Percentiles rank a stretch among this genome's conserved stretches.
Evolutionary conservation across 805 yeast species (phyloP).

Genomic region (Hanseniaspora jakobsenii): DNA sequence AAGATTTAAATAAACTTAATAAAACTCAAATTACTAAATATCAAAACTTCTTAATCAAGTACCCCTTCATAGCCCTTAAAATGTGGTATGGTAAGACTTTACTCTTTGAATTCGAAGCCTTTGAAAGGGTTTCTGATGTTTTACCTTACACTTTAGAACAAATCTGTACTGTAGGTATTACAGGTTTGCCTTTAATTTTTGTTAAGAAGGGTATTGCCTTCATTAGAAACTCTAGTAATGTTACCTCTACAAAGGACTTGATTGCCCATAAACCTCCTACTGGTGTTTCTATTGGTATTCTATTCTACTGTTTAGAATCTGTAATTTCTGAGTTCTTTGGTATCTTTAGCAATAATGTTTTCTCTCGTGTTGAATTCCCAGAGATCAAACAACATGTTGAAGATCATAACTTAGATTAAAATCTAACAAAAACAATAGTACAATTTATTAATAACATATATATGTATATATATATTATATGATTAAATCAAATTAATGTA

Average conservation of each 20-base stretch:
- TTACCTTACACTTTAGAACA: constrained; percentile 26
- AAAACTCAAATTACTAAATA: constrained; percentile 18
- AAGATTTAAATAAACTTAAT: constrained; percentile 14
- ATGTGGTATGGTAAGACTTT: constrained; percentile 27
- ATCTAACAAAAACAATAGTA: background rate
- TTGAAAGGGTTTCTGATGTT: constrained; percentile 18
- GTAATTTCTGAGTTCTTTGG: constrained; percentile 23
- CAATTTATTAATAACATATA: background rate
- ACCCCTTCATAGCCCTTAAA: constrained; percentile 26
- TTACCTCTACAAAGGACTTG: no score
- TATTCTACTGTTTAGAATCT: constrained; percentile 28
- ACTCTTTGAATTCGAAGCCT: constrained; percentile 23
- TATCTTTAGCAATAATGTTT: constrained; percentile 21
- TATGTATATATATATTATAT: background rate
- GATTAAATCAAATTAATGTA: background rate
- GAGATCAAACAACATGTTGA: background rate
- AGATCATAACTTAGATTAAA: constrained; percentile 13
- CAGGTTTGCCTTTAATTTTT: constrained; percentile 16
- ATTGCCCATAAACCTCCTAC: constrained; percentile 5
- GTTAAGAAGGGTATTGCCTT: constrained; percentile 8
- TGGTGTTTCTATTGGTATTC: constrained; percentile 28
- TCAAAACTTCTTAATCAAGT: constrained; percentile 23
- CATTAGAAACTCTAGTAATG: constrained; percentile 10
- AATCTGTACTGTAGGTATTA: constrained; percentile 27
- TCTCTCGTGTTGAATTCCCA: constrained; percentile 16